Evolutionary conservation across 208 protist genomes (phyloP), one percentile per base, ranked within the genome.

Genomic region (Phytomonas sp.): DNA sequence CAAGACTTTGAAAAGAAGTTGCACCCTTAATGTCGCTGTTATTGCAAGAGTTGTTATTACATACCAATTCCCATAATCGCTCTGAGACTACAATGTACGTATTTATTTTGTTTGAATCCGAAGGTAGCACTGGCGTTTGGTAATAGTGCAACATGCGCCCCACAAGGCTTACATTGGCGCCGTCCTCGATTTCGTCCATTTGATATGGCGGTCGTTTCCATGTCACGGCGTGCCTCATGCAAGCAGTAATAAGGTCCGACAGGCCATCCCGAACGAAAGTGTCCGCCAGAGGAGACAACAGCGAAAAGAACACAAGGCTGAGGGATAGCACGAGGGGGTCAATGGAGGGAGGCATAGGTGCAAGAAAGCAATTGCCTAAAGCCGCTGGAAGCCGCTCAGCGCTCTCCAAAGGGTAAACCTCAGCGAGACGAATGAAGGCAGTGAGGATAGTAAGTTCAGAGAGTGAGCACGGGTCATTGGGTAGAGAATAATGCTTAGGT

Each of bases 401-500:
- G 17, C 81, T 71, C 30, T 81, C 71, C 5, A 43, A 53, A 26
- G 62, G 29, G 36, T 62, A 40, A 66, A 75, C 60, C 62, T 73
- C 72, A 26, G 46, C 46, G 6, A 56, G 46, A 0, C 46, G 46
- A 36, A 87, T 66, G 28, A 79, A 72, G 29, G 74, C 60, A 32
- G 66, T 56, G 30, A 73, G 51, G 9, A 76, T 53, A 26, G 46
- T 56, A 56, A 56, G 46, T 26, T 56, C 46, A 34, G 72, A 37
- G 2, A 65, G 40, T 51, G 34, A 34, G 36, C 64, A 64, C 8
- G 67, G 65, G 26, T 79, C 78, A 31, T 70, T 76, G 32, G 66
- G 67, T 29, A 83, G 36, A 51, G 78, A 72, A 30, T 62, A 66
- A 29, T 74, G 75, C n/a, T 72, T 73, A 37, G 82, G 70, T 61